Base-by-base conservation (phyloP, 208 protist species). In the Acanthamoeba rhysodes region DNA sequence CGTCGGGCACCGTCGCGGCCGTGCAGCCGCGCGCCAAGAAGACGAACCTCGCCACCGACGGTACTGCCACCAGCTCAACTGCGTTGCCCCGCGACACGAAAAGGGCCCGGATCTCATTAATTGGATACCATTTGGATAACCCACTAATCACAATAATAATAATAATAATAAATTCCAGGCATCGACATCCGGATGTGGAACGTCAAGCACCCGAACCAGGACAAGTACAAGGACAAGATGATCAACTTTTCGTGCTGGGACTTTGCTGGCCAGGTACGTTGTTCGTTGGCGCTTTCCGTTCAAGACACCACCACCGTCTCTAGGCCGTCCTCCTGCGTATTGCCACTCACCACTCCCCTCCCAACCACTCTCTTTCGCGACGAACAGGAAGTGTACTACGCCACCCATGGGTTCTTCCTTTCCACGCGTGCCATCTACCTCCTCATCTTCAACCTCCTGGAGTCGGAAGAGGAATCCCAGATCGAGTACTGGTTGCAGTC, bases 401-500 rank as follows among this genome's bases (percentile, higher is more conserved):
- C 91, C 27, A 94, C 91, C 32, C 91, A 94, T 32, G 91, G 91
- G 4, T 94, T 94, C 72, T 94, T 94, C 91, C 70, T 94, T 27
- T 68, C 91, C n/a, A 78, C 45, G 55, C 64, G 91, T 24, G 91
- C 91, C 32, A 94, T 94, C 53, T 94, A 94, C 32, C 55, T 94
- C 20, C 29, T 94, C 68, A 84, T 94, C 41, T 94, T 94, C 72
- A 84, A 94, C 91, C 91, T 94, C 24, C 41, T 84, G 16, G 91
- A 94, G 32, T 68, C 91, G n/a, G 91, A 94, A 50, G 70, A 94
- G 55, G 53, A 80, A 29, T 68, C 64, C 6, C 91, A 94, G 50
- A 84, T 94, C n/a, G 91, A 94, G 57, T 94, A 94, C 91, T 94
- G 91, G 91, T 70, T 94, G 55, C 91, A 94, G 72, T 94, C 91